Evolutionary conservation across 2,329 filamentous ascomycete species (phyloP).

Genomic region (Stenocarpella maydis): DNA sequence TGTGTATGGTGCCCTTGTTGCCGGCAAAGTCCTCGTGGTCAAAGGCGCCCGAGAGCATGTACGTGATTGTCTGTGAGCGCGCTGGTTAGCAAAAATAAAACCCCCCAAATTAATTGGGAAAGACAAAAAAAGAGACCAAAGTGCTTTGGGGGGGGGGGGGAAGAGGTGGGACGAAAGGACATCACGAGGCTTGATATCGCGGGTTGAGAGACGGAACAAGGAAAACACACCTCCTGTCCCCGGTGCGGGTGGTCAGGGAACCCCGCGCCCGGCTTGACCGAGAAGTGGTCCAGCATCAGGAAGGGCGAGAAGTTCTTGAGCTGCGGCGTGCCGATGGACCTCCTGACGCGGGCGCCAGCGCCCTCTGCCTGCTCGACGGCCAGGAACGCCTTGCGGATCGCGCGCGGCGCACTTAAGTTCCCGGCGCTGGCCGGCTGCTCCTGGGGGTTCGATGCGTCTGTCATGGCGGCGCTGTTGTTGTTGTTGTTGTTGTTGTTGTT

Average conservation of each 20-base stretch:
- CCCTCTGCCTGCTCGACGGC: slow-evolving; percentile 89
- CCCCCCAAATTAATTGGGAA: no score
- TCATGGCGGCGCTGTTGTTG: slow-evolving; percentile 28
- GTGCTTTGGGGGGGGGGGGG: no score
- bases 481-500: slow-evolving; percentile 33
- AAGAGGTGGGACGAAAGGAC: no score
- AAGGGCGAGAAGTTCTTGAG: slow-evolving; percentile 91
- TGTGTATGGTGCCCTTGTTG: slow-evolving; percentile 80
- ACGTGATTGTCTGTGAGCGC: slow-evolving; percentile 83
- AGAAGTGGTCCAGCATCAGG: slow-evolving; percentile 96
- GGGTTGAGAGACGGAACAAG: no score
- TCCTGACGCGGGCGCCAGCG: slow-evolving; percentile 84
- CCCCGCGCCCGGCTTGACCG: slow-evolving; percentile 78
- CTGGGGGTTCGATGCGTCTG: slow-evolving; percentile 29
- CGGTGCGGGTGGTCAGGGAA: slow-evolving; percentile 79
- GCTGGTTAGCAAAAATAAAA: no score
- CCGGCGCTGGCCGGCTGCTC: slow-evolving; percentile 38
- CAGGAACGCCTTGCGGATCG: slow-evolving; percentile 83
- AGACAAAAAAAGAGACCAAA: no score
- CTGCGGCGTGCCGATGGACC: slow-evolving; percentile 84
- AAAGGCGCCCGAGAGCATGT: slow-evolving; percentile 83
- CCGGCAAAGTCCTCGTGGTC: slow-evolving; percentile 95
- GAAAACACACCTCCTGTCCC: slow-evolving; percentile 41
- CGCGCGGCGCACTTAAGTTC: slow-evolving; percentile 74
- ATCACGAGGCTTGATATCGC: no score